These are phyloP conservation scores for Aspergillus carlsbadensis DNA, from an alignment of 495 filamentous ascomycete genomes.

Conservation along the genomic window DNA sequence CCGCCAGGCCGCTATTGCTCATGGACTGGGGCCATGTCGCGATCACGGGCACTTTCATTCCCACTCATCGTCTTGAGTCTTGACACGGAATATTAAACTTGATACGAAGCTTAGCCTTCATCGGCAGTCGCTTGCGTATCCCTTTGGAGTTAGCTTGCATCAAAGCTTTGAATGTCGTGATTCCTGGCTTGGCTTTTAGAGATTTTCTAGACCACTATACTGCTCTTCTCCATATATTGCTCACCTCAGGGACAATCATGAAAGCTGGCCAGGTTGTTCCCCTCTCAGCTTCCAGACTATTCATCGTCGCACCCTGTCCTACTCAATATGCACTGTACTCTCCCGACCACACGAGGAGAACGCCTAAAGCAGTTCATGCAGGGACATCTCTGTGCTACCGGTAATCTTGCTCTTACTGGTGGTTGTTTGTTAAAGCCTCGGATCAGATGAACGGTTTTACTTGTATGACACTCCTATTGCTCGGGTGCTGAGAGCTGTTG, in stretches of 20 bases:
- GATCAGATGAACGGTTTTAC: not conserved
- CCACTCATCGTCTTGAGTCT: not conserved
- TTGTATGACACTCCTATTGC: not conserved
- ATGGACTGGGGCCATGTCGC: not conserved
- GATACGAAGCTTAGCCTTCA: not conserved
- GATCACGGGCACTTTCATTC: not conserved
- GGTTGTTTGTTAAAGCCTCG: not conserved
- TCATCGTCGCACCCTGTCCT: not conserved
- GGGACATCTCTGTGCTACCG: not conserved
- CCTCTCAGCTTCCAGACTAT: not conserved
- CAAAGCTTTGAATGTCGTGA: not conserved
- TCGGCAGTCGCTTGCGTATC: constrained; percentile 5
- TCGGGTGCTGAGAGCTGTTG: too few species aligned
- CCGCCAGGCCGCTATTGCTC: not conserved
- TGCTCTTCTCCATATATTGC: not conserved
- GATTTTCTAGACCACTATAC: not conserved
- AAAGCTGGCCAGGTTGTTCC: not conserved
- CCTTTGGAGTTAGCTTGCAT: not conserved
- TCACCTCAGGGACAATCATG: not conserved
- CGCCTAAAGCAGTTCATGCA: constrained; percentile 1
- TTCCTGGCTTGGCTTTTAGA: not conserved
- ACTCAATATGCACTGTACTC: not conserved
- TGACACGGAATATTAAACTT: not conserved
- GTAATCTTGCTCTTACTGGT: not conserved
- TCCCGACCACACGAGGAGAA: not conserved